phyloP scores from a whole-genome alignment of 2,329 filamentous ascomycete species.

The Phyllosticta citriasiana region DNA sequence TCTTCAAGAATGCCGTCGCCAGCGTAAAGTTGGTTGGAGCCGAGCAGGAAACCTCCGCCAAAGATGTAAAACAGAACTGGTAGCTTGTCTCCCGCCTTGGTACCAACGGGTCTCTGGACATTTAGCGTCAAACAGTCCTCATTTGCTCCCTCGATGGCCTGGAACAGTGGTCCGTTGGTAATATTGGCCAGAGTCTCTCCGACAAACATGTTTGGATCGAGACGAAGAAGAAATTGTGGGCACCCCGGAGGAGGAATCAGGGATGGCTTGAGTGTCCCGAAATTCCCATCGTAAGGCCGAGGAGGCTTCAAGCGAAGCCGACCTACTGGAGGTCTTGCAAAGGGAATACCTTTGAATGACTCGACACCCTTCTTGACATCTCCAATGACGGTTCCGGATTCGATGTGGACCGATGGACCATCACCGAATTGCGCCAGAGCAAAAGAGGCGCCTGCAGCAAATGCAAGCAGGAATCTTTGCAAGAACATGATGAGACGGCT shows the following conservation, averaged over 20 bases:
- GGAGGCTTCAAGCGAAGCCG: background rate
- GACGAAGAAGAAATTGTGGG: constrained; percentile 38
- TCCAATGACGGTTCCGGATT: constrained; percentile 49
- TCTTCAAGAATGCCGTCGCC: constrained; percentile 29
- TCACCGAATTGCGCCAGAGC: constrained; percentile 9
- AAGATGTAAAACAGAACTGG: constrained; percentile 29
- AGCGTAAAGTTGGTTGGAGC: constrained; percentile 29
- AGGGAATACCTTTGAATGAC: constrained; percentile 21
- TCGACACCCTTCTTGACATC: constrained; percentile 43
- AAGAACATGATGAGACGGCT: background rate
- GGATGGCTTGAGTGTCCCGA: constrained; percentile 46
- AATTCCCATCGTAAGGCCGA: constrained; percentile 21
- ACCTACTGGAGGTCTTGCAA: constrained; percentile 8
- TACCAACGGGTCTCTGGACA: constrained; percentile 33
- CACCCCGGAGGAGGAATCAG: constrained; percentile 51
- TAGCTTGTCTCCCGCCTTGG: constrained; percentile 26
- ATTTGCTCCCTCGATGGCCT: constrained; percentile 25
- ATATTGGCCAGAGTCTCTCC: constrained; percentile 13
- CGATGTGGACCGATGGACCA: constrained; percentile 44
- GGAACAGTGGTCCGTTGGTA: constrained; percentile 30
- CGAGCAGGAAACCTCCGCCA: constrained; percentile 8
- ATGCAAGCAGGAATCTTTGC: background rate
- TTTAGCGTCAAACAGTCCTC: constrained; percentile 29
- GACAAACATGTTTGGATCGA: constrained; percentile 15
- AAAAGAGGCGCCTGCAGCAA: background rate